Conservation (phyloP, 805 yeast species). For the Kuraishia floccosa region DNA sequence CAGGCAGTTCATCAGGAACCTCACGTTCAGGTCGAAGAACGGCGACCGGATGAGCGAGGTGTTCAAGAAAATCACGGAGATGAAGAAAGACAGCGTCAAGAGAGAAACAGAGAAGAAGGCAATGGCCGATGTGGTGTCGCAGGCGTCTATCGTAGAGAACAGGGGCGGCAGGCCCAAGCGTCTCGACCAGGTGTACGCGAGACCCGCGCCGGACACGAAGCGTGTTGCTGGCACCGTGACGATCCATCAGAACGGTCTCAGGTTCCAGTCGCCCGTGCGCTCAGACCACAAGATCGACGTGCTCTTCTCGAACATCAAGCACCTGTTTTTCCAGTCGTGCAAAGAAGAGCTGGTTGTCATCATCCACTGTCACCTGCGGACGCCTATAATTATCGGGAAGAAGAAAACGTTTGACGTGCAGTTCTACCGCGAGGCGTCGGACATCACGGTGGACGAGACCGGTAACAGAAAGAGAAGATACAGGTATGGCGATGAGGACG, state of each 20-base stretch:
- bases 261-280: conserved; percentile 81
- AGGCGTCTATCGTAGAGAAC: conserved; percentile 76
- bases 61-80: conserved; percentile 78
- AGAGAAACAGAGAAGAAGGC: conserved; percentile 86
- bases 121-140: conserved; percentile 88
- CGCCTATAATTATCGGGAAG: conserved; percentile 92
- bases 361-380: conserved; percentile 85
- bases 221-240: conserved; percentile 85
- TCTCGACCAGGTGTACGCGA: conserved; percentile 77
- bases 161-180: conserved; percentile 78
- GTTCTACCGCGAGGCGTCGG: conserved; percentile 94
- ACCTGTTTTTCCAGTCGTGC: conserved; percentile 90
- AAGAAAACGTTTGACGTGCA: conserved; percentile 92
- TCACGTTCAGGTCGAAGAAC: conserved; percentile 84
- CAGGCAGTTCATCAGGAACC: conserved; percentile 75
- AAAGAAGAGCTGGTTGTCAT: conserved; percentile 89
- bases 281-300: conserved; percentile 83
- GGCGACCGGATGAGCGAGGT: conserved; percentile 86
- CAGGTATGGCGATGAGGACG: conserved; percentile 96
- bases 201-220: conserved; percentile 97
- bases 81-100: conserved; percentile 85
- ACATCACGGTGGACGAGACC: conserved; percentile 93
- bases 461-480: conserved; percentile 84
- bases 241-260: conserved; percentile 91
- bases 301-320: conserved; percentile 82